phyloP scores from a whole-genome alignment of 1,139 yeast genomes.

The Hemisphaericaspora xylofermentans region DNA sequence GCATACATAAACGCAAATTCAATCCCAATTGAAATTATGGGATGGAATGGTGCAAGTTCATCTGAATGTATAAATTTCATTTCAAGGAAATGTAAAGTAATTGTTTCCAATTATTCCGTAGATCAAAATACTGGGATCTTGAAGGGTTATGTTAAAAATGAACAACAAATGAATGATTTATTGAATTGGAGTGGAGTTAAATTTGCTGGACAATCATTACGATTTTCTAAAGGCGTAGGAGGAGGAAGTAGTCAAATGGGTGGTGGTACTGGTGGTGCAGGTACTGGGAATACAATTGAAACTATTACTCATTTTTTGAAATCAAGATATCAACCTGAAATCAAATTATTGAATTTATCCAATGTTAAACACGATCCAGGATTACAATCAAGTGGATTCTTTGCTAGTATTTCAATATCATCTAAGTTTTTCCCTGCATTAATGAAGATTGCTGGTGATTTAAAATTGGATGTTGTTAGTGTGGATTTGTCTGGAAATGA shows the following conservation, averaged over 20 bases:
- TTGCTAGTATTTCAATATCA: constrained; percentile 55
- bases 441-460: constrained; percentile 73
- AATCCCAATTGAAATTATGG: constrained; percentile 59
- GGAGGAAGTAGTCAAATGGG: constrained; percentile 14
- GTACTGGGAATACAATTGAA: constrained; percentile 52
- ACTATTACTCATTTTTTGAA: constrained; percentile 60
- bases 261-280: constrained; percentile 18
- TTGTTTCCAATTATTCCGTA: constrained; percentile 46
- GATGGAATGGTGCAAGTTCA: constrained; percentile 79
- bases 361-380: constrained; percentile 65
- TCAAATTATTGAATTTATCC: constrained; percentile 70
- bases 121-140: constrained; percentile 48
- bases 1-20: constrained; percentile 34
- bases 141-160: constrained; percentile 56
- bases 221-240: constrained; percentile 42
- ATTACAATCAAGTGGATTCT: constrained; percentile 62
- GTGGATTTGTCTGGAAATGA: constrained; percentile 75
- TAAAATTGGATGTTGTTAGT: constrained; percentile 60
- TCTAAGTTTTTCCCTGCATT: constrained; percentile 90
- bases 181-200: constrained; percentile 69
- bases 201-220: constrained; percentile 74
- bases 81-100: constrained; percentile 62
- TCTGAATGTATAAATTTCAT: constrained; percentile 71
- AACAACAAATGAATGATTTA: constrained; percentile 58
- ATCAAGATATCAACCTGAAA: constrained; percentile 63